phyloP scores from a whole-genome alignment of 2,329 filamentous ascomycete genomes.

The Hirsutella minnesotensis region DNA sequence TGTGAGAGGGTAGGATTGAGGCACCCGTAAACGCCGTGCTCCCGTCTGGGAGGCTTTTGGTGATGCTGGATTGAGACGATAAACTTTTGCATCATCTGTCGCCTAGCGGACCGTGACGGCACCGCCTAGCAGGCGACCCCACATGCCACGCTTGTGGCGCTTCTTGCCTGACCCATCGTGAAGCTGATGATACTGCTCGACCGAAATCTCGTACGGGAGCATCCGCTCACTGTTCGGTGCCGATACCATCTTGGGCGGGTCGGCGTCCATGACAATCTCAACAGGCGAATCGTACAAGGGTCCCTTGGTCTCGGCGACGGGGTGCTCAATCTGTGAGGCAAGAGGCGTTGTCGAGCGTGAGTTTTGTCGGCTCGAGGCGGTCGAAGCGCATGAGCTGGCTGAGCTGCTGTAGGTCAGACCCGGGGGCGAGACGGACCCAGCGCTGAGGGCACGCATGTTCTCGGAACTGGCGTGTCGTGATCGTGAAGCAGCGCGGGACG shows the following conservation, averaged over 20 bases:
- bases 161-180: slow-evolving; percentile 35
- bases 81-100: not conserved
- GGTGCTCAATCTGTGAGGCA: slow-evolving; percentile 27
- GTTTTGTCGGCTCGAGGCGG: slow-evolving; percentile 34
- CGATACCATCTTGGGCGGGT: slow-evolving; percentile 11
- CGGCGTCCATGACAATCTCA: slow-evolving; percentile 29
- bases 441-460: slow-evolving; percentile 22
- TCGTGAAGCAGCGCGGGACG: slow-evolving; percentile 30
- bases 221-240: slow-evolving; percentile 18
- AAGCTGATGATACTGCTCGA: slow-evolving; percentile 38
- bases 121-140: slow-evolving; percentile 40
- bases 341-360: slow-evolving; percentile 41
- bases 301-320: not conserved
- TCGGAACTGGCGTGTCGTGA: slow-evolving; percentile 26
- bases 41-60: not conserved
- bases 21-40: not conserved
- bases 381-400: slow-evolving; percentile 35
- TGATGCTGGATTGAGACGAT: not conserved
- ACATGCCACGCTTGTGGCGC: slow-evolving; percentile 39
- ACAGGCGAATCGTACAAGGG: slow-evolving; percentile 39
- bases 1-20: no score
- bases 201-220: slow-evolving; percentile 44
- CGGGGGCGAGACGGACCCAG: slow-evolving; percentile 29
- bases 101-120: slow-evolving; percentile 25
- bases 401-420: slow-evolving; percentile 38